phyloP scores from a whole-genome alignment of 208 protist genomes.

The Trypanosoma scelopori region DNA sequence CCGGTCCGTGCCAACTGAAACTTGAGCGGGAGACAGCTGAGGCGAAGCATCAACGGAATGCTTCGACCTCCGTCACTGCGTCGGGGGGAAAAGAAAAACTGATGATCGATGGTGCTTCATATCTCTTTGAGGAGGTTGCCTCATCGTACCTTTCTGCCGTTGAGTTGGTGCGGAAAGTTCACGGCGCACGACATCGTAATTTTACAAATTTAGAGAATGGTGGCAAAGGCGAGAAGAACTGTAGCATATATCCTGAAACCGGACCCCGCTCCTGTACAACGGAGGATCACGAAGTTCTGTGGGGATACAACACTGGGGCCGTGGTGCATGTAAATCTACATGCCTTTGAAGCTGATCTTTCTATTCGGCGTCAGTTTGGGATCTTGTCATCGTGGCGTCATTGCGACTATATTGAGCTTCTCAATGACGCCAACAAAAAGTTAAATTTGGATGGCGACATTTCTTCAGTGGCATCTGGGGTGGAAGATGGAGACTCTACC shows the following conservation, averaged over 20 bases:
- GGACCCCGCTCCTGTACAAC: too few species aligned
- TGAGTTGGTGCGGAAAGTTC: conserved; percentile 1
- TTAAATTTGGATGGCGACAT: not conserved
- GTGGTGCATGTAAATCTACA: conserved; percentile 30
- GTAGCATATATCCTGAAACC: too few species aligned
- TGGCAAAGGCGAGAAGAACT: not conserved
- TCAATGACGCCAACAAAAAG: not conserved
- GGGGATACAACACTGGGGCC: conserved; percentile 39
- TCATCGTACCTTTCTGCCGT: conserved; percentile 19
- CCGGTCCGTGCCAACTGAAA: not conserved
- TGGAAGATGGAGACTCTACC: not conserved
- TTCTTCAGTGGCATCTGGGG: not conserved
- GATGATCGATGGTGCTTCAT: not conserved
- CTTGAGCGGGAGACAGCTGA: not conserved
- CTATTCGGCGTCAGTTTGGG: not conserved
- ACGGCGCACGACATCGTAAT: not conserved
- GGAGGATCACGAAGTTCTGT: conserved; percentile 25
- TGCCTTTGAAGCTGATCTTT: conserved; percentile 17
- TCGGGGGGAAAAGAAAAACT: not conserved
- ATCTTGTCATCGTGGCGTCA: not conserved
- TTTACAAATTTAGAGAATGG: not conserved
- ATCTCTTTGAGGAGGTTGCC: conserved; percentile 14
- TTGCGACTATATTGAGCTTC: not conserved
- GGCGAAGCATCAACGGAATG: not conserved
- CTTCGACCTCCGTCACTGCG: not conserved